Evolutionary conservation across 257 asterid genomes (phyloP).

Genomic region (Rehmannia glutinosa): DNA sequence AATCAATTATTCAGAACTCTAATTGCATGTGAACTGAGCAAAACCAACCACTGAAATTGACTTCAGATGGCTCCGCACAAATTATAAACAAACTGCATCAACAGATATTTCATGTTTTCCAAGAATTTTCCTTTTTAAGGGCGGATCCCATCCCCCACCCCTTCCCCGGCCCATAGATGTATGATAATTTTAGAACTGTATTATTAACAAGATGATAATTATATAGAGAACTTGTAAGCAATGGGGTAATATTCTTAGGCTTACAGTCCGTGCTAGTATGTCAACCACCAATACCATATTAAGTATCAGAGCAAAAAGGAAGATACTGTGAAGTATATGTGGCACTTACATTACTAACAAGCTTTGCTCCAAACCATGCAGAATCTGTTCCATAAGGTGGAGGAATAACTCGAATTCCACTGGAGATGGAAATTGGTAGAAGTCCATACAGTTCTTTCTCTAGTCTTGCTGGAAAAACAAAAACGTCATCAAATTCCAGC

Average conservation of each 20-base stretch:
- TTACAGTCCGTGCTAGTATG: neutral
- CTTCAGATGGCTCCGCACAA: no score
- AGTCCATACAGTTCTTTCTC: constrained; percentile 64
- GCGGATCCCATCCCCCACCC: no score
- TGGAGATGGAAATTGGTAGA: constrained; percentile 43
- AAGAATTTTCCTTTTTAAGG: no score
- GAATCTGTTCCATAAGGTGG: constrained; percentile 86
- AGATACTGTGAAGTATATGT: neutral
- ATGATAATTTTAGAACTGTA: no score
- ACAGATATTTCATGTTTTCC: no score
- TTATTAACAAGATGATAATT: no score
- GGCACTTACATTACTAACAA: constrained; percentile 74
- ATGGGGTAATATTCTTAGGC: no score
- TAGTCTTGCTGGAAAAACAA: constrained; percentile 67
- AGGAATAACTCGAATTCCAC: constrained; percentile 74
- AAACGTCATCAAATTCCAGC: constrained; percentile 18
- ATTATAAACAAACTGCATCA: no score
- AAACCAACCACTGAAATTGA: no score
- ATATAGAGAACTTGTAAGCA: no score
- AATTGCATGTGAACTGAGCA: no score
- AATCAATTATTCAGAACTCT: neutral
- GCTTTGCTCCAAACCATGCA: constrained; percentile 95
- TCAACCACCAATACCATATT: neutral
- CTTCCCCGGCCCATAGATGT: no score
- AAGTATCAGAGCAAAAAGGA: neutral